phyloP scores from a whole-genome alignment of 306 rosid species.

The Vigna hirtella region DNA sequence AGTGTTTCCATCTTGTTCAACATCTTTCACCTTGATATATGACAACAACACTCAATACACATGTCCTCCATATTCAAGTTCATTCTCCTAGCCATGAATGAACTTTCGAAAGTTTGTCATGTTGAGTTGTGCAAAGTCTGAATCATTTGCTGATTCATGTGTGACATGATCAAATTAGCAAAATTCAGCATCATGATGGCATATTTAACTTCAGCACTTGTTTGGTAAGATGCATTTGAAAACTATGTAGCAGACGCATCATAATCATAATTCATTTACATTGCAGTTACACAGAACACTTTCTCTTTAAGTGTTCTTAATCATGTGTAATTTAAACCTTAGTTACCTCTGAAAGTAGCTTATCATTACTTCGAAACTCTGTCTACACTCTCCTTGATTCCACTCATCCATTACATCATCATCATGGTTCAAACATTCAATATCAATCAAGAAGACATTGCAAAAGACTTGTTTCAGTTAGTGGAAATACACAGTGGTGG shows the following conservation, averaged over 20 bases:
- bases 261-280: neutral
- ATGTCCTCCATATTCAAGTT: neutral
- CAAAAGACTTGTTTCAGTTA: too few species aligned
- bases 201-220: neutral
- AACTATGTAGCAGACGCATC: neutral
- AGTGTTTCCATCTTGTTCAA: neutral
- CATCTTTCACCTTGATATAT: neutral
- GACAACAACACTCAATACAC: neutral
- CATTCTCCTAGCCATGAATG: neutral
- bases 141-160: neutral
- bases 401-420: constrained; percentile 49
- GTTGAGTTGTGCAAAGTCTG: neutral
- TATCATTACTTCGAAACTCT: constrained; percentile 55
- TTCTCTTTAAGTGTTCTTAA: neutral
- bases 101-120: neutral
- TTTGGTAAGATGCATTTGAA: neutral
- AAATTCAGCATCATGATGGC: neutral
- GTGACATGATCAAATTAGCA: neutral
- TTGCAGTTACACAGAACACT: neutral
- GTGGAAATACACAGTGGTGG: too few species aligned
- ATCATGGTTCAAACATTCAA: constrained; percentile 52
- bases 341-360: constrained; percentile 56
- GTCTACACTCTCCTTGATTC: constrained; percentile 55
- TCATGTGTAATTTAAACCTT: neutral
- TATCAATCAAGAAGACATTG: constrained; percentile 50